These are phyloP conservation scores for Epicoccum sorghinum DNA, from an alignment of 2,329 filamentous ascomycete genomes.

Conservation along the genomic window DNA sequence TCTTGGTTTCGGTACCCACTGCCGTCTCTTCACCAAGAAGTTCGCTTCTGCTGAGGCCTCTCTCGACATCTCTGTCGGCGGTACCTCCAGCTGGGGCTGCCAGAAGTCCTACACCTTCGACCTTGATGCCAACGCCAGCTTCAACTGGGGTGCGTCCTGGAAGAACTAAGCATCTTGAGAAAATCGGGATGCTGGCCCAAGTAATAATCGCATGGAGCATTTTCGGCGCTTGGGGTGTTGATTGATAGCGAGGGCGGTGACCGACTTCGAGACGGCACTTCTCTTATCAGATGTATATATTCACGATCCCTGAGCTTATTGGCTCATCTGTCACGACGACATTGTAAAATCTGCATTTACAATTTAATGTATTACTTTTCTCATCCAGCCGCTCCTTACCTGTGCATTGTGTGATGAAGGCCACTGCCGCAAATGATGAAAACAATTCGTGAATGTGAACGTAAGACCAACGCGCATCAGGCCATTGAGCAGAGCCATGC, in stretches of 20 bases:
- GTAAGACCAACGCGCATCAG: no score
- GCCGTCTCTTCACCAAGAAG: slow-evolving; percentile 36
- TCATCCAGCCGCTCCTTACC: background rate
- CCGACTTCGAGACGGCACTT: background rate
- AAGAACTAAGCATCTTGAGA: slow-evolving; percentile 14
- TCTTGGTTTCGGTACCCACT: slow-evolving; percentile 32
- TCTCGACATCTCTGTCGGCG: slow-evolving; percentile 26
- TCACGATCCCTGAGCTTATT: slow-evolving; percentile 15
- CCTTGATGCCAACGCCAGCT: slow-evolving; percentile 28
- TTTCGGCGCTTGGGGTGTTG: slow-evolving; percentile 7
- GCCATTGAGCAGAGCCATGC: no score
- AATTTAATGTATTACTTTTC: slow-evolving; percentile 8
- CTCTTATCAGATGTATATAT: slow-evolving; percentile 16
- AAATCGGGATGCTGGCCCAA: background rate
- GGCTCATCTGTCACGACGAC: slow-evolving; percentile 16
- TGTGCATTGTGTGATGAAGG: no score
- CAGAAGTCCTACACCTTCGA: slow-evolving; percentile 34
- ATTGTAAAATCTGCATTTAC: background rate
- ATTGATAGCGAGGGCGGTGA: background rate
- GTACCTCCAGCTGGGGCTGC: slow-evolving; percentile 25
- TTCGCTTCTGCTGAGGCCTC: slow-evolving; percentile 24
- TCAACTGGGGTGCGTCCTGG: slow-evolving; percentile 26
- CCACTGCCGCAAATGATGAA: no score
- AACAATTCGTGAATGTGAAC: no score
- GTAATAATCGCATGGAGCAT: slow-evolving; percentile 1